These are phyloP conservation scores for Termitomyces titanicus DNA, from an alignment of 768 basidiomycete genomes.

Conservation along the genomic window DNA sequence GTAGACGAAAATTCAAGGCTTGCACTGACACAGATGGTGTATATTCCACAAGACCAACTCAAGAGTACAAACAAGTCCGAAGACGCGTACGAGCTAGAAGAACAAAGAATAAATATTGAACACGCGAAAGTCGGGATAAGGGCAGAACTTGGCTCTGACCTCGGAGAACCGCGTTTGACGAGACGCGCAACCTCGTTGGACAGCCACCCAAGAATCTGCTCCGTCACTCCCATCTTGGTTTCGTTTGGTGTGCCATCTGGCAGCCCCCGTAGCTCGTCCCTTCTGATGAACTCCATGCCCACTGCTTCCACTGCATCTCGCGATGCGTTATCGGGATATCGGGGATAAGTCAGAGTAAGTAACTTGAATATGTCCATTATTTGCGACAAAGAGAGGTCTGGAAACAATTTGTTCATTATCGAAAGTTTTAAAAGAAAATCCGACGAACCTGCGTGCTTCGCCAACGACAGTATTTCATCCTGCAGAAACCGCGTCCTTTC, in stretches of 20 bases:
- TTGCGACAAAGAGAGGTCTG: conserved; percentile 61
- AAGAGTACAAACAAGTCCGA: conserved; percentile 66
- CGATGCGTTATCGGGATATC: conserved; percentile 72
- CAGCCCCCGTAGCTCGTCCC: conserved; percentile 53
- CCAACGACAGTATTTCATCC: conserved; percentile 57
- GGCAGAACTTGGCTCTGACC: conserved; percentile 38
- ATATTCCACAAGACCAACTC: conserved; percentile 67
- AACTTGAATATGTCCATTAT: conserved; percentile 68
- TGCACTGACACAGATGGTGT: conserved; percentile 43
- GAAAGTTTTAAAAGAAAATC: conserved; percentile 6
- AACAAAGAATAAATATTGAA: conserved; percentile 2
- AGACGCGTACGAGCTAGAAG: conserved; percentile 48
- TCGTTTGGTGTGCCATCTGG: conserved; percentile 35
- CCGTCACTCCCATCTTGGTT: conserved; percentile 54
- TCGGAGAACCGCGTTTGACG: conserved; percentile 47
- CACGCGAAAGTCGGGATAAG: not conserved
- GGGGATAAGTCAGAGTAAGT: conserved; percentile 71
- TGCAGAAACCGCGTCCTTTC: conserved; percentile 53
- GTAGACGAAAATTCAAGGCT: conserved; percentile 44
- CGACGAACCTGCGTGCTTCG: conserved; percentile 52
- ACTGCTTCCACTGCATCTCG: conserved; percentile 69
- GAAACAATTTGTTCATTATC: not conserved
- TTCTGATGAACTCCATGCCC: conserved; percentile 57
- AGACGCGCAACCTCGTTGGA: conserved; percentile 60
- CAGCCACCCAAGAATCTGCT: conserved; percentile 77